Base-by-base conservation (phyloP, 106 monocot genomes). In the Cymbidium sinense region DNA sequence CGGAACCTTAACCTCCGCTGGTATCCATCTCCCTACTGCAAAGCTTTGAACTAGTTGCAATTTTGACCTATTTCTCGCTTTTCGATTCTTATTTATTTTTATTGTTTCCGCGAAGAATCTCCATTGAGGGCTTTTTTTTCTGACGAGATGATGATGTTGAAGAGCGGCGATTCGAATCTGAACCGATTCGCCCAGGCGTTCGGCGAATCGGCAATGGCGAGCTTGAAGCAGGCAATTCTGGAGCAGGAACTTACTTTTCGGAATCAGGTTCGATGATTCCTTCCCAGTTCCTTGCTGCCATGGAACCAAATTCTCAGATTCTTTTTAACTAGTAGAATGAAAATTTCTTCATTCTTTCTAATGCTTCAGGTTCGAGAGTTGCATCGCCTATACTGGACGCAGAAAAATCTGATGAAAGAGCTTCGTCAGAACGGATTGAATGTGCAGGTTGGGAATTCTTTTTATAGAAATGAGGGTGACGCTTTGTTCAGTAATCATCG, bases 311-410 rank as follows among this genome's bases (percentile, higher is more conserved):
- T 17, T 12, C 47, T 47, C 13, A 47, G 11, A 47, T 7, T 15
- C 34, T 76, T 64, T 1, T 43, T 51, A 3, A 15, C 41, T 70
- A 61, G 41, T 28, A 17, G 13, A 64, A 61, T 31, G 31, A 44
- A 18, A 77, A 67, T 39, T 39, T 18, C 28, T 36, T 21, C 27
- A 6, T 41, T 61, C 61, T 70, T 47, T 47, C 21, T n/a, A 28
- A 30, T 54, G 51, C 5, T 83, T 54, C 75, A 93, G 93, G 81
- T 93, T 7, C 77, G 79, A 8, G 93, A 93, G 69, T 90, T 90
- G 6, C 90, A 93, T 85, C 86, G 88, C 12, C 70, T 93, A 29
- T 93, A 90, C 77, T 88, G 90, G 93, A 85, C 86, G 8, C 93
- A 93, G 80, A 92, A 83, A 77, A 84, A 77, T 11, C 29, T 88